A percentile compares a stretch with the other conserved stretches of the same genome.
Evolutionary conservation across 1,139 yeast genomes (phyloP).

Genomic region (Pichia sp.): DNA sequence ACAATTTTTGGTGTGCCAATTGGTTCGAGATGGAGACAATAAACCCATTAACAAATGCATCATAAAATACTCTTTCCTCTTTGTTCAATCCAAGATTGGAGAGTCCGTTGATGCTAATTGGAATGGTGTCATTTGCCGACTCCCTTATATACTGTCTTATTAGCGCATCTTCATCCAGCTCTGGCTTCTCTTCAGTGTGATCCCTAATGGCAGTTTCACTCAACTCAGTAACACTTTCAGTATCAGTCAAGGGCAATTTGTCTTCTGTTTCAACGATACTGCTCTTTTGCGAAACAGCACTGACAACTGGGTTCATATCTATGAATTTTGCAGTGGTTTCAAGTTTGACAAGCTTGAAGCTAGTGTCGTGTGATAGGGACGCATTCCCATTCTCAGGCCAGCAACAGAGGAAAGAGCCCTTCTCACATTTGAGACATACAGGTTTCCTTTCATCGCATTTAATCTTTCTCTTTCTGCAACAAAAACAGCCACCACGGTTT

Average conservation of each 20-base stretch:
- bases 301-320: background rate
- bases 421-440: constrained; percentile 11
- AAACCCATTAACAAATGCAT: constrained; percentile 38
- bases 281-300: background rate
- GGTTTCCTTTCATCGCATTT: constrained; percentile 19
- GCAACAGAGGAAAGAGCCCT: constrained; percentile 7
- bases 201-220: no score
- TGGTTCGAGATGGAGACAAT: constrained; percentile 41
- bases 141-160: constrained; percentile 13
- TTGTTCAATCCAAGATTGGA: background rate
- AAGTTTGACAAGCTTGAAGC: constrained; percentile 7
- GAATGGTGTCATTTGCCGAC: background rate
- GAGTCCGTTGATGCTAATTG: background rate
- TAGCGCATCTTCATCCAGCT: constrained; percentile 9
- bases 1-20: constrained; percentile 39
- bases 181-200: background rate
- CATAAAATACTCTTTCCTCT: constrained; percentile 21
- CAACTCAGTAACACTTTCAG: no score
- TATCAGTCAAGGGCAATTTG: background rate
- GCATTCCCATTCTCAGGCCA: constrained; percentile 16
- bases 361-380: constrained; percentile 13
- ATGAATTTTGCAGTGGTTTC: background rate
- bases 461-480: constrained; percentile 19
- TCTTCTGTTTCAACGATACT: background rate
- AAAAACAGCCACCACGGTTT: constrained; percentile 16